Conservation (phyloP, 306 rosid species). For the Lablab purpureus region DNA sequence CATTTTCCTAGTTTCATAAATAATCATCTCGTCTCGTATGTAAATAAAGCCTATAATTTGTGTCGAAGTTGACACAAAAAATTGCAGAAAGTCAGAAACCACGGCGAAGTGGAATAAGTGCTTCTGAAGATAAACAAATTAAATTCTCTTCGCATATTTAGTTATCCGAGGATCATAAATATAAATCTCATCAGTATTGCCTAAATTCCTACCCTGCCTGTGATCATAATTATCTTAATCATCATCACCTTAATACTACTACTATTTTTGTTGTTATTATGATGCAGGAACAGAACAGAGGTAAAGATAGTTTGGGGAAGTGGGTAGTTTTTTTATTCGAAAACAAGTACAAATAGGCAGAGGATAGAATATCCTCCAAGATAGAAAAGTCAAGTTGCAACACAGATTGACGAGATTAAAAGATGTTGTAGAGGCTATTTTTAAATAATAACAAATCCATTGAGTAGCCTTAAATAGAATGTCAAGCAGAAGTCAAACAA, state of each 20-base stretch:
- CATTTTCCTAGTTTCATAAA: conserved; percentile 1
- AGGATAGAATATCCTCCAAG: not conserved
- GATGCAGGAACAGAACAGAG: not conserved
- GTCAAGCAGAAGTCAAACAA: conserved; percentile 11
- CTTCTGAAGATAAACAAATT: not conserved
- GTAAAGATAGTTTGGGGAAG: not conserved
- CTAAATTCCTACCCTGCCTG: conserved; percentile 9
- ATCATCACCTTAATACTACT: not conserved
- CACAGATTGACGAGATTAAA: not conserved
- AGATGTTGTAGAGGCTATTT: not conserved
- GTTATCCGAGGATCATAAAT: too few relatives aligned
- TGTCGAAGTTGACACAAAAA: conserved; percentile 5
- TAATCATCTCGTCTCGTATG: conserved; percentile 17
- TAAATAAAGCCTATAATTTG: not conserved
- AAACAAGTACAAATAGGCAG: conserved; percentile 14
- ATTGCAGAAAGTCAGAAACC: not conserved
- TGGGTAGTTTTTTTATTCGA: not conserved
- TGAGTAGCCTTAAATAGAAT: conserved; percentile 6
- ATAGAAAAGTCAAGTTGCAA: conserved; percentile 19
- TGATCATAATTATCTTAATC: conserved; percentile 13
- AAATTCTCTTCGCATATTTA: not conserved
- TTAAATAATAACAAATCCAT: not conserved
- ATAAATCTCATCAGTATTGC: not conserved
- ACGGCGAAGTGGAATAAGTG: not conserved
- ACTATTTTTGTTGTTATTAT: not conserved